Conservation (phyloP, 768 basidiomycete species). For the Xanthoconium purpureum region DNA sequence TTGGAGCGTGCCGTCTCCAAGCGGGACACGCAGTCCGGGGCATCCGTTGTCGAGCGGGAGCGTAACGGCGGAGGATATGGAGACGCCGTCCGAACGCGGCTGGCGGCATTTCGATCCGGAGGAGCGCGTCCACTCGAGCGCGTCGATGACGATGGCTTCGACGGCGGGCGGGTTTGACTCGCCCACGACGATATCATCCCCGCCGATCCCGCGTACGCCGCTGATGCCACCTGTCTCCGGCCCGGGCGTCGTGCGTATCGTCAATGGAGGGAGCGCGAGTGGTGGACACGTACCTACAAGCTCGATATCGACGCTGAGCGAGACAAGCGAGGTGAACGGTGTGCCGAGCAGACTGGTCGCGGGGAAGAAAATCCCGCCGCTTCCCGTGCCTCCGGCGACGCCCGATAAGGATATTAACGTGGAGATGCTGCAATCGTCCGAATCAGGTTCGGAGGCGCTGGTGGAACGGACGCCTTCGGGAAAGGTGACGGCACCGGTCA, state of each 20-base stretch:
- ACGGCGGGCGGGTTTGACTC: constrained; percentile 32
- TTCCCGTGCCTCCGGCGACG: not conserved
- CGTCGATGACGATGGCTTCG: not conserved
- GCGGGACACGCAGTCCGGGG: constrained; percentile 30
- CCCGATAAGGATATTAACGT: not conserved
- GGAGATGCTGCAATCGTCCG: not conserved
- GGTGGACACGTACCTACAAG: constrained; percentile 25
- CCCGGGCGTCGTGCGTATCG: constrained; percentile 23
- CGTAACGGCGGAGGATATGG: constrained; percentile 21
- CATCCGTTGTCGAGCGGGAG: constrained; percentile 19
- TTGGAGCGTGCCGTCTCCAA: constrained; percentile 40
- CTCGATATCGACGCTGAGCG: constrained; percentile 32
- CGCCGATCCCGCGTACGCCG: constrained; percentile 40
- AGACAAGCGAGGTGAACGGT: constrained; percentile 17
- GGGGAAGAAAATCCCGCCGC: constrained; percentile 40
- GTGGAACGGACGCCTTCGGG: constrained; percentile 32
- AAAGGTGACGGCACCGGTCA: constrained; percentile 30
- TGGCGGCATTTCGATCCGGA: constrained; percentile 31
- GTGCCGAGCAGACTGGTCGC: constrained; percentile 27
- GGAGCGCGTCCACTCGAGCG: not conserved
- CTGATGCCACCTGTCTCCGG: constrained; percentile 21
- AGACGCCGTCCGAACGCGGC: constrained; percentile 23
- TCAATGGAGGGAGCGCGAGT: constrained; percentile 24
- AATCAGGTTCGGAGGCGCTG: constrained; percentile 43
- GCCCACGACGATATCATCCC: constrained; percentile 36